Percentiles rank a stretch among this genome's conserved stretches.
These are phyloP conservation scores for Physaria fendleri DNA, from an alignment of 345 rosid genomes.

Conservation along the genomic window DNA sequence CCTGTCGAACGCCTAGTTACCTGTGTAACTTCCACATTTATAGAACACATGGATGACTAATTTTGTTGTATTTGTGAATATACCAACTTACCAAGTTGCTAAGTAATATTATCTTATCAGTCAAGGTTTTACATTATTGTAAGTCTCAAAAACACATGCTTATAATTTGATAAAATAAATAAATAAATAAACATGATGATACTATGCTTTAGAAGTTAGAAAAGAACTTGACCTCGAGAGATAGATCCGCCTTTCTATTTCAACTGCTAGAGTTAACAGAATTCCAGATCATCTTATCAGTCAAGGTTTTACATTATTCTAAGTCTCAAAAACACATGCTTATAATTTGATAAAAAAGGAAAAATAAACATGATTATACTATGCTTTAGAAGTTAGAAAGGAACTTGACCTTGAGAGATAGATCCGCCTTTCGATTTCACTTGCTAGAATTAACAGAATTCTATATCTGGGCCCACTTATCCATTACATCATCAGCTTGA, in stretches of 20 bases:
- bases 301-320: constrained; percentile 22
- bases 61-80: constrained; percentile 31
- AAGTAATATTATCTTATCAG: constrained; percentile 1
- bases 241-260: neutral
- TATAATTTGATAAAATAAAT: constrained; percentile 8
- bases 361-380: constrained; percentile 14
- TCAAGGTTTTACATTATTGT: constrained; percentile 24
- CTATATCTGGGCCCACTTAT: constrained; percentile 50
- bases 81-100: constrained; percentile 15
- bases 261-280: constrained; percentile 36
- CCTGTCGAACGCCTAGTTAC: too few relatives aligned
- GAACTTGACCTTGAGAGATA: constrained; percentile 17
- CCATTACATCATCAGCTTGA: too few relatives aligned
- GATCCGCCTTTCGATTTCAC: neutral
- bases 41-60: constrained; percentile 11
- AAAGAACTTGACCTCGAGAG: constrained; percentile 19
- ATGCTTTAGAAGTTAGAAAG: constrained; percentile 11
- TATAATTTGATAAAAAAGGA: constrained; percentile 7
- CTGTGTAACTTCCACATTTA: constrained; percentile 9
- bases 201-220: constrained; percentile 8
- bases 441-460: constrained; percentile 41
- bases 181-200: constrained; percentile 15
- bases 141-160: constrained; percentile 20
- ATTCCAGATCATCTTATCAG: constrained; percentile 46
- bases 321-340: constrained; percentile 20